Conservation (phyloP, 2,329 filamentous ascomycete species). For the Cytospora piceicola region DNA sequence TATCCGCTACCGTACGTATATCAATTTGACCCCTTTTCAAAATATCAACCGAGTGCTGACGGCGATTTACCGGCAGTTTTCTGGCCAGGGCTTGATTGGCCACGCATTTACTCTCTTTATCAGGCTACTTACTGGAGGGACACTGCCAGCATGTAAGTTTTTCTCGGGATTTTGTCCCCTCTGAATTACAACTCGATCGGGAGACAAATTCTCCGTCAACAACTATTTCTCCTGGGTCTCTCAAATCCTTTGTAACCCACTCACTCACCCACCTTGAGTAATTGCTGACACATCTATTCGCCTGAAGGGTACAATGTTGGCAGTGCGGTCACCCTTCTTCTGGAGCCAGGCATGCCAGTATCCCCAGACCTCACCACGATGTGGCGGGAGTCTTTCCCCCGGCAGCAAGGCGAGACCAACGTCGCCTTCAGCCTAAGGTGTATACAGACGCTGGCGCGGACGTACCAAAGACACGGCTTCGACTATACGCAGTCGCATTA, state of each 20-base stretch:
- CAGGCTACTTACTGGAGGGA: background rate
- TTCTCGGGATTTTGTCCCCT: background rate
- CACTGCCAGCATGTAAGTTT: background rate
- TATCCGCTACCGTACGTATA: background rate
- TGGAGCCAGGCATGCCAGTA: background rate
- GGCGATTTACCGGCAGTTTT: background rate
- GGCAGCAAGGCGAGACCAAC: background rate
- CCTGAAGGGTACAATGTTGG: background rate
- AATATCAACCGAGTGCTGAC: background rate
- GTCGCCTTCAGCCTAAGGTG: background rate
- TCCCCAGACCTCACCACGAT: background rate
- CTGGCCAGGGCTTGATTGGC: background rate
- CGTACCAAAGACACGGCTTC: background rate
- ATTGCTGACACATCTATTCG: background rate
- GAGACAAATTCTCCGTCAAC: background rate
- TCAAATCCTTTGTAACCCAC: background rate
- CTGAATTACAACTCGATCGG: background rate
- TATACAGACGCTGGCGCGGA: background rate
- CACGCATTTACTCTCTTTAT: background rate
- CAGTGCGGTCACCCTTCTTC: background rate
- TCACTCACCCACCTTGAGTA: background rate
- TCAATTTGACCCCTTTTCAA: background rate
- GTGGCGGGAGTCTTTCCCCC: background rate
- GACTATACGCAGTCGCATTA: fast-evolving
- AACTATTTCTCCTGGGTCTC: background rate